phyloP scores from a whole-genome alignment of 805 yeast species.

The Candida maesae region DNA sequence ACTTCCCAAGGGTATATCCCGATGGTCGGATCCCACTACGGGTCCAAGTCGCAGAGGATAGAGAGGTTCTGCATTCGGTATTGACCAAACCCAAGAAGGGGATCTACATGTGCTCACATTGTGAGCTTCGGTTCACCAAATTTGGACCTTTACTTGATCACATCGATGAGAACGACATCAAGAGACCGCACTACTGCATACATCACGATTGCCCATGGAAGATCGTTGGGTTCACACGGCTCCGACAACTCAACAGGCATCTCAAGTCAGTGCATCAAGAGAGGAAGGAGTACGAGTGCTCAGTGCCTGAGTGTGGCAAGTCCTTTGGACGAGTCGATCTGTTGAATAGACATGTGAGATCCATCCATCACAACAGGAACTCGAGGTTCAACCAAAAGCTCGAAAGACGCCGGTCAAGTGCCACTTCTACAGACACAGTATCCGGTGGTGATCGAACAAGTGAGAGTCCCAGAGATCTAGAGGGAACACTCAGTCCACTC shows the following conservation, averaged over 20 bases:
- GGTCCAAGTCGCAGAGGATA: conserved; percentile 30
- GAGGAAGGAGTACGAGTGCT: conserved; percentile 51
- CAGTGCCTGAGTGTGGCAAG: conserved; percentile 74
- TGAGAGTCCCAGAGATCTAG: not conserved
- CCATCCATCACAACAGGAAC: conserved; percentile 36
- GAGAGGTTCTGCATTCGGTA: conserved; percentile 28
- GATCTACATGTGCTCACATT: conserved; percentile 35
- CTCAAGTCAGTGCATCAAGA: conserved; percentile 23
- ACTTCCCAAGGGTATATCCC: conserved; percentile 24
- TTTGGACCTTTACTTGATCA: conserved; percentile 34
- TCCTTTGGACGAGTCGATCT: conserved; percentile 45
- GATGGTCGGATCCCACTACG: conserved; percentile 26
- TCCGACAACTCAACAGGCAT: conserved; percentile 35
- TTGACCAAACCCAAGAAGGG: conserved; percentile 34
- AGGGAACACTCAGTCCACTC: not conserved
- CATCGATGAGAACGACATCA: conserved; percentile 30
- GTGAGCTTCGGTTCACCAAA: conserved; percentile 30
- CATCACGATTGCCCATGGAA: conserved; percentile 38
- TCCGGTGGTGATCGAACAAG: not conserved
- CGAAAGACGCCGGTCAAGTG: conserved; percentile 8
- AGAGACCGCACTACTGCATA: conserved; percentile 34
- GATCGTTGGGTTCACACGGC: conserved; percentile 36
- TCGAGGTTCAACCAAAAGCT: conserved; percentile 38
- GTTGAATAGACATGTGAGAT: conserved; percentile 31
- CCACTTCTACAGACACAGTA: conserved; percentile 5